These are phyloP conservation scores for Suhomyces faveliae DNA, from an alignment of 805 yeast species.

Conservation along the genomic window DNA sequence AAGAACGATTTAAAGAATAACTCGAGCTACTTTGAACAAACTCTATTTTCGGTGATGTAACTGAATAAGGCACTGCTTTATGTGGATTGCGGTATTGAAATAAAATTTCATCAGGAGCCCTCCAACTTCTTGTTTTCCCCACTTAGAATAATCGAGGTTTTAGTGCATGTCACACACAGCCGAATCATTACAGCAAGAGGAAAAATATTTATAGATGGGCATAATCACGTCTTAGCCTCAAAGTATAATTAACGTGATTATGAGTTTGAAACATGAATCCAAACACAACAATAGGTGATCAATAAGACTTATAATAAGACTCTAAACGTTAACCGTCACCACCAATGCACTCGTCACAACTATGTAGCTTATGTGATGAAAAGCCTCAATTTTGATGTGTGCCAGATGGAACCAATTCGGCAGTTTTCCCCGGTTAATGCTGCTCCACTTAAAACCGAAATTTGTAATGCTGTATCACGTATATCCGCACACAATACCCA, in stretches of 20 bases:
- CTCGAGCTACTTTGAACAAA: neutral
- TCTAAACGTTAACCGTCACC: neutral
- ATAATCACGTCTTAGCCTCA: neutral
- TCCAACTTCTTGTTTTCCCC: neutral
- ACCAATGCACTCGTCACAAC: neutral
- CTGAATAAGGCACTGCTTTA: neutral
- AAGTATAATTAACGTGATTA: neutral
- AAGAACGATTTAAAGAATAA: neutral
- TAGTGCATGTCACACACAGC: no score
- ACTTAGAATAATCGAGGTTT: neutral
- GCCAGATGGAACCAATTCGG: neutral
- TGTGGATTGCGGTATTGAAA: neutral
- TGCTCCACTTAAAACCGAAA: neutral
- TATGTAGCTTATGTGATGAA: neutral
- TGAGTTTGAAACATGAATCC: neutral
- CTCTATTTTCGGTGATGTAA: neutral
- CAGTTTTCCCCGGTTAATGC: neutral
- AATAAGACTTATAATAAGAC: neutral
- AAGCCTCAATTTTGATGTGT: neutral
- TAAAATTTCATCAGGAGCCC: neutral
- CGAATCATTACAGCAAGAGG: no score
- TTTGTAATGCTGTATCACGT: neutral
- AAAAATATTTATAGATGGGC: no score
- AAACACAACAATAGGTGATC: neutral
- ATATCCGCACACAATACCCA: constrained; percentile 4